Conservation (phyloP, 2,329 filamentous ascomycete species). For the Phialophora tarda region DNA sequence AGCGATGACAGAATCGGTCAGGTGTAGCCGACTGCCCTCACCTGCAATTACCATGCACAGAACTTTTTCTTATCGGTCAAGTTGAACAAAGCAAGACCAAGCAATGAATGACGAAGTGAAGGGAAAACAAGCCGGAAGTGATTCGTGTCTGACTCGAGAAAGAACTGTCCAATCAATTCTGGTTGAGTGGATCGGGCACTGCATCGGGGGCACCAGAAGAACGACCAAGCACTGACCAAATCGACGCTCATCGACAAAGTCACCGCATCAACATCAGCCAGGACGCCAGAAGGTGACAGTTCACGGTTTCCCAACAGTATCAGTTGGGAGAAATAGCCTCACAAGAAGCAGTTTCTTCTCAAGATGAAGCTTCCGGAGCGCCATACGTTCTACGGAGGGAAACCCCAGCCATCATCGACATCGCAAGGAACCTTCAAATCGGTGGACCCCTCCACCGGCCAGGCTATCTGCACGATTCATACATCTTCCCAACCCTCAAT, state of each 20-base stretch:
- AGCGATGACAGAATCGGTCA: background rate
- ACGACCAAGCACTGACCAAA: background rate
- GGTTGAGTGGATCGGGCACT: background rate
- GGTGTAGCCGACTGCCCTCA: background rate
- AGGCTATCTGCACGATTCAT: conserved; percentile 73
- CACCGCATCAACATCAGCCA: background rate
- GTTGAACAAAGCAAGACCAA: background rate
- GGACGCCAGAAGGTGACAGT: background rate
- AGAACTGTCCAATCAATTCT: background rate
- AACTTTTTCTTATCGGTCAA: background rate
- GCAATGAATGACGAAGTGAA: background rate
- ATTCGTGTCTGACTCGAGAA: background rate
- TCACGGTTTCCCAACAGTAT: background rate
- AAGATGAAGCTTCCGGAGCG: conserved; percentile 44
- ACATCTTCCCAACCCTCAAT: conserved; percentile 70
- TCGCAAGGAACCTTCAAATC: conserved; percentile 70
- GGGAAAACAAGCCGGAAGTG: background rate
- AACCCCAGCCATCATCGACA: conserved; percentile 57
- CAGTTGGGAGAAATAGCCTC: background rate
- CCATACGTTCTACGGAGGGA: conserved; percentile 77
- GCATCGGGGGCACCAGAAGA: background rate
- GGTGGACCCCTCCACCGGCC: conserved; percentile 74
- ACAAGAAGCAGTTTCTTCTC: background rate
- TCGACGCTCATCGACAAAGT: background rate
- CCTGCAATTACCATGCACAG: background rate